A percentile compares a stretch with the other conserved stretches of the same genome.
These are phyloP conservation scores for Tinospora cordifolia DNA, from an alignment of 164 flowering plant species.

Conservation along the genomic window DNA sequence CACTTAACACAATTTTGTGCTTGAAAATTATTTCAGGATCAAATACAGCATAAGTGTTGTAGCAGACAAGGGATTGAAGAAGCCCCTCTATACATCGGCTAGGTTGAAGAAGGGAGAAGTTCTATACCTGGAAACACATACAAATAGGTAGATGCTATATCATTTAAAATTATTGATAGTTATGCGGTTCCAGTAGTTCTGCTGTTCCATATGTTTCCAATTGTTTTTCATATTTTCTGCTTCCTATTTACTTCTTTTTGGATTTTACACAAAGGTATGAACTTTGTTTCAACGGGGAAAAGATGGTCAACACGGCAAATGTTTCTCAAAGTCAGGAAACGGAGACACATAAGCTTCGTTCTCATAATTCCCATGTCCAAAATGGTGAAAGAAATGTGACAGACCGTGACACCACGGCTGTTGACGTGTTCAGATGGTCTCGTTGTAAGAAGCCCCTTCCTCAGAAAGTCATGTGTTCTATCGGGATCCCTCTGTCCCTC, in stretches of 20 bases:
- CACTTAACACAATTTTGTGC: conserved; percentile 1
- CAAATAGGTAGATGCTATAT: conserved; percentile 63
- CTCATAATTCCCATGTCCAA: conserved; percentile 31
- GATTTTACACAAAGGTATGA: conserved; percentile 57
- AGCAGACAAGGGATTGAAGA: conserved; percentile 96
- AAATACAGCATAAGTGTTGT: conserved; percentile 89
- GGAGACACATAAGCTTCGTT: conserved; percentile 52
- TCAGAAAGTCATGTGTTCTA: conserved; percentile 61
- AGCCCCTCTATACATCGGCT: conserved; percentile 83
- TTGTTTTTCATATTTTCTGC: background rate
- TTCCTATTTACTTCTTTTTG: background rate
- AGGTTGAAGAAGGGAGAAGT: conserved; percentile 99
- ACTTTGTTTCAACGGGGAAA: conserved; percentile 82
- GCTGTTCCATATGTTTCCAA: no score
- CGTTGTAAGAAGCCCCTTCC: conserved; percentile 86
- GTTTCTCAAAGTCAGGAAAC: conserved; percentile 37
- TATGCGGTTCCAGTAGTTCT: no score
- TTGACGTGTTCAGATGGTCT: conserved; percentile 85
- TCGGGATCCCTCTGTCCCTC: conserved; percentile 81
- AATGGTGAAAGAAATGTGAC: conserved; percentile 49
- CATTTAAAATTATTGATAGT: no score
- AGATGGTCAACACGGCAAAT: conserved; percentile 41
- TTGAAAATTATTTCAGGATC: conserved; percentile 45
- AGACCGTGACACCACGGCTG: conserved; percentile 44
- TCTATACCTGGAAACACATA: conserved; percentile 79